Base-by-base conservation (phyloP, 176 grass and related monocot species). In the Juncus inflexus region DNA sequence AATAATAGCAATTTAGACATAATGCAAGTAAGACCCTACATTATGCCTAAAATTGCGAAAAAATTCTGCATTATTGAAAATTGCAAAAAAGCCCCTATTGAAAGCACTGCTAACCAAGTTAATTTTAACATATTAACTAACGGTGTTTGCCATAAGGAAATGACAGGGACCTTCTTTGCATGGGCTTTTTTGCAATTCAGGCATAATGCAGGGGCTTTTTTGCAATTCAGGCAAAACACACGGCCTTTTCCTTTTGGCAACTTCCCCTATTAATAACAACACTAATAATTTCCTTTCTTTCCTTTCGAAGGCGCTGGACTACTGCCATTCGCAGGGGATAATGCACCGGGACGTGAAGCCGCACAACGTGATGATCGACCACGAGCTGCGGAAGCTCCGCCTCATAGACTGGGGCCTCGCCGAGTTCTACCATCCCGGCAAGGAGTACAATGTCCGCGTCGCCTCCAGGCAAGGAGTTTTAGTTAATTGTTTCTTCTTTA, bases 261-360 rank as follows among this genome's bases (percentile, higher is more conserved):
- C 37, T 35, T 7, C 4, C 15, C 1, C 7, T 6, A 61, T 61
- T 61, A 35, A 9, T 35, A 71, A 71, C 28, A 60, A 55, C 8
- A 12, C 42, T 71, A 55, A 3, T 12, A 6, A 42, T 42, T 41
- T 58, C 43, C 42, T 59, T 58, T 59, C 42, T 59, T 6, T 67
- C 76, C 70, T 50, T 61, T 67, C 19, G 65, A 42, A 90, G 86
- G 86, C 86, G 58, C 62, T 90, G 67, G 82, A 85, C 73, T 85
- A 90, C 75, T 90, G 82, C 45, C 86, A 90, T 70, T 90, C 86
- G 35, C 82, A 86, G 82, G 86, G 86, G 67, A 90, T 90, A 72
- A 90, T 90, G 82, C 86, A 90, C 57, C 86, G 86, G 5, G 86
- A 90, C 82, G 86, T 90, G 52, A 90, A 90, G 45, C 86, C 82